Base-by-base conservation (phyloP, 139 green algal species). In the Ettlia oleoabundans region DNA sequence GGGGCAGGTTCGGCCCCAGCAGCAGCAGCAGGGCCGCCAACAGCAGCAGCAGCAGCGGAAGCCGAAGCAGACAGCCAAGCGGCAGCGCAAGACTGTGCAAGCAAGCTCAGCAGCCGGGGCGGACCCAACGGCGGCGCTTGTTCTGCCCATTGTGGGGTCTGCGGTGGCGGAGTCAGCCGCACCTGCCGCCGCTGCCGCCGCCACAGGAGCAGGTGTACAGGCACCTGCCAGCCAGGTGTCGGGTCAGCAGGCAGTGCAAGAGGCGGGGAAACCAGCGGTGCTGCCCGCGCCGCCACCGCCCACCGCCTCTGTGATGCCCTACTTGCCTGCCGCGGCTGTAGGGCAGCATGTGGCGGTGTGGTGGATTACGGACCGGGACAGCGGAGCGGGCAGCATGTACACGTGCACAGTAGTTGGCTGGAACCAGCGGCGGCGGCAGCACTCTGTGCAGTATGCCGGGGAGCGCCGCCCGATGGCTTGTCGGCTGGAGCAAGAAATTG, bases 401-500 rank as follows among this genome's bases (percentile, higher is more conserved):
- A 24, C 8, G 3, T 51, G 43, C 43, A 37, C 28, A n/a, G 35
- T 80, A 13, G 21, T 40, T 2, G 26, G 19, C 1, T 80, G 73
- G 73, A 26, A 52, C 35, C 35, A 2, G 7, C 52, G 35, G 8
- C 24, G 24, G 24, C 35, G 53, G 53, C 33, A 67, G 53, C 73
- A 80, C 73, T 53, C 33, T 21, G 35, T 80, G 53, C 73, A 61
- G 5, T 80, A 80, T 35, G 26, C 10, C 4, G 53, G 58, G 4
- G 35, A 69, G 26, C 6, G 8, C 13, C 33, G 22, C 8, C 33
- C 35, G 0, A 2, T 30, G 10, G 24, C 26, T 9, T 52, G 37
- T 24, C 35, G 21, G 73, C 73, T 80, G 73, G 52, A 52, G 3
- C 30, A 69, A 1, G 52, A 80, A 15, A 80, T 52, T 9, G 73